These are phyloP conservation scores for Mucor racemosus DNA, from an alignment of 371 early-diverging fungal genomes.

Conservation along the genomic window DNA sequence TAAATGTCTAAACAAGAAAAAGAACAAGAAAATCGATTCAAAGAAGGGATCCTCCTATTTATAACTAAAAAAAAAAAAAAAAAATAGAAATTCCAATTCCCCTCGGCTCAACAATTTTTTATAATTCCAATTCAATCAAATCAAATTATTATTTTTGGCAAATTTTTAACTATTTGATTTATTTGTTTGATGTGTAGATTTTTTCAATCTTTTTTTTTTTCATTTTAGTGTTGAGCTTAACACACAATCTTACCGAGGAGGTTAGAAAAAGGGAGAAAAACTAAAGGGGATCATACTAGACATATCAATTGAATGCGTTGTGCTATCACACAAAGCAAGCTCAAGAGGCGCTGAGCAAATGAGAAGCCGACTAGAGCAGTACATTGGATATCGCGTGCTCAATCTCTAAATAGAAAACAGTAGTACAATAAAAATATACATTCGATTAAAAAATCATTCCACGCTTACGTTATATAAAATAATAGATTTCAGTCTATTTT, in stretches of 20 bases:
- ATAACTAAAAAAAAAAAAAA: constrained; percentile 4
- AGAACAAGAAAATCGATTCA: neutral
- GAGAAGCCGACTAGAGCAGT: neutral
- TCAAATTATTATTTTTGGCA: neutral
- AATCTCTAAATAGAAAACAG: constrained; percentile 8
- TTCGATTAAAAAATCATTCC: neutral
- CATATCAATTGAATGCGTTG: neutral
- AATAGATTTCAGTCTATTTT: neutral
- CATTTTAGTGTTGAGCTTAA: neutral
- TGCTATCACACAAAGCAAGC: neutral
- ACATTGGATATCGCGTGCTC: constrained; percentile 15
- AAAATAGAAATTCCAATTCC: neutral
- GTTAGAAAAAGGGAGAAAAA: neutral
- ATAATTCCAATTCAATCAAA: neutral
- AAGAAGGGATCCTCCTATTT: constrained; percentile 12
- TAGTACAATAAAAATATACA: neutral
- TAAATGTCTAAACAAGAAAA: constrained; percentile 1
- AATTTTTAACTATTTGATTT: neutral
- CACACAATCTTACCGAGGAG: neutral
- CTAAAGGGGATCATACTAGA: neutral
- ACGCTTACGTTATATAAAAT: neutral
- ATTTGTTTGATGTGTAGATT: neutral
- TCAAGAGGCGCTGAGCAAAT: constrained; percentile 2
- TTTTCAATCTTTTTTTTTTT: neutral
- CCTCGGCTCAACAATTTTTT: constrained; percentile 15